Evolutionary conservation across 306 rosid genomes (phyloP), one percentile per base, ranked within the genome.

Genomic region (Datisca glomerata): DNA sequence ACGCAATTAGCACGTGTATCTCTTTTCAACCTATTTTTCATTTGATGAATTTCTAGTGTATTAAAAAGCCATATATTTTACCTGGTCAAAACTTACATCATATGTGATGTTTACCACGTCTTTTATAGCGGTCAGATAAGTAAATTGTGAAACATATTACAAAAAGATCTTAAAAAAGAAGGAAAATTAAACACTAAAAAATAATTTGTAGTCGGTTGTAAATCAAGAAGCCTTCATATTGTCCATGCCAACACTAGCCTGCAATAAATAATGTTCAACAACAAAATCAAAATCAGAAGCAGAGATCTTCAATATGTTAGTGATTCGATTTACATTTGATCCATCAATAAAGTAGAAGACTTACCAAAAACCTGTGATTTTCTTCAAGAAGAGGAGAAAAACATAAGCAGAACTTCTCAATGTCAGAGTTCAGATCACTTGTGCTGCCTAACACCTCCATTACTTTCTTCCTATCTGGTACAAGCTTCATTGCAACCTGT

Each of bases 401-500:
- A 21, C 18, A 28, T 3, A 60, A 21, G 36, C 74, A 70, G 48
- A 79, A 79, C 45, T 68, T 63, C 40, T 53, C 52, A 12, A 79
- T 74, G 53, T 74, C 89, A 14, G 57, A 65, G 24, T 24, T 51
- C 14, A 74, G 5, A 36, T 74, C 70, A 18, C 69, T 72, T 0
- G 49, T 28, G 23, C 81, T 71, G 38, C 65, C 76, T 39, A 79
- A n/a, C 51, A 79, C 78, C 8, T 79, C 83, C 74, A 79, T 71
- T 66, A 79, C 74, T 50, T 71, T 74, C 71, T 68, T 79, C 60
- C 83, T 74, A 33, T 79, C 80, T 12, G 89, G 83, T 47, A 79
- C 89, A 20, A 71, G 74, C 72, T 74, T 79, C 78, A 79, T 71
- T 8, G 77, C 89, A 39, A 79, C 60, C 80, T 78, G 68, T 45